Conservation (phyloP, 495 filamentous ascomycete genomes). For the Penicillium cinerascens region DNA sequence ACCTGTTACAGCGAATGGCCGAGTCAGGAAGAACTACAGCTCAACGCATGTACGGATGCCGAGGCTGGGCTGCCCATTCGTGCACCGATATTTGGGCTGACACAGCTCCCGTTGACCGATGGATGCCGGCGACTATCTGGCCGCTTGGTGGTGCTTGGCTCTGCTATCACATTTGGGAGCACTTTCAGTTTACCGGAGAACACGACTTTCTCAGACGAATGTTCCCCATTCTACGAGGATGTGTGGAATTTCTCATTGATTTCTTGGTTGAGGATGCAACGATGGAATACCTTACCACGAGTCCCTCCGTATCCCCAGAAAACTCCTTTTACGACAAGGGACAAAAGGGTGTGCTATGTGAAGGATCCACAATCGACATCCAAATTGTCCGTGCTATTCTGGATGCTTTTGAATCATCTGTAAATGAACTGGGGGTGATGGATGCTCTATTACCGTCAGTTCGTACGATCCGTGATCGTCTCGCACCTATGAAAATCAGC, state of each 20-base stretch:
- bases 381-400: slow-evolving; percentile 44
- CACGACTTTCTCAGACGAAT: slow-evolving; percentile 28
- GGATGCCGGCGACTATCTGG: slow-evolving; percentile 44
- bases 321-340: slow-evolving; percentile 39
- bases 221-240: slow-evolving; percentile 35
- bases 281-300: slow-evolving; percentile 35
- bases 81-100: slow-evolving; percentile 52
- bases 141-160: slow-evolving; percentile 51
- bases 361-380: slow-evolving; percentile 47
- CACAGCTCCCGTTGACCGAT: slow-evolving; percentile 41
- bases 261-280: slow-evolving; percentile 41
- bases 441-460: slow-evolving; percentile 18
- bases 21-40: slow-evolving; percentile 36
- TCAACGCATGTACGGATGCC: slow-evolving; percentile 45
- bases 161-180: slow-evolving; percentile 44
- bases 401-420: slow-evolving; percentile 26
- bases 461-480: slow-evolving; percentile 11
- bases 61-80: slow-evolving; percentile 46
- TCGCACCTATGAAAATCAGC: slow-evolving; percentile 36
- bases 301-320: slow-evolving; percentile 49
- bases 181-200: slow-evolving; percentile 40
- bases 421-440: slow-evolving; percentile 19
- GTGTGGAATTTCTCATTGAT: slow-evolving; percentile 43
- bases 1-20: slow-evolving; percentile 35
- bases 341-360: slow-evolving; percentile 34